A percentile compares a stretch with the other conserved stretches of the same genome.
Conservation (phyloP, 768 basidiomycete genomes). For the Tulasnella sp. region DNA sequence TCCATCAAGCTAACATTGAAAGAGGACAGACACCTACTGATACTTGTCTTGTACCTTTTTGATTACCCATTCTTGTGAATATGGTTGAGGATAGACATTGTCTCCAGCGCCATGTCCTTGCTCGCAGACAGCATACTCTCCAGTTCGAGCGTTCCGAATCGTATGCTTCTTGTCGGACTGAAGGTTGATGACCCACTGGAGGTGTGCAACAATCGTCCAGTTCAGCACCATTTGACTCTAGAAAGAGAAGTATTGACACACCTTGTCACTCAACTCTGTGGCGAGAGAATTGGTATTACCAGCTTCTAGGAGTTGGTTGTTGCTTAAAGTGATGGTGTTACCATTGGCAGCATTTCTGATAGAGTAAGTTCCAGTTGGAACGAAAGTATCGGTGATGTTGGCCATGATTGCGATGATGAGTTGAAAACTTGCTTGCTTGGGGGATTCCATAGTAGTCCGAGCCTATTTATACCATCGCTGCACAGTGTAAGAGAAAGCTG, state of each 20-base stretch:
- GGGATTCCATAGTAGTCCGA: too few relatives aligned
- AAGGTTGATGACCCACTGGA: neutral
- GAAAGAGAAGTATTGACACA: neutral
- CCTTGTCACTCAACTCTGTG: neutral
- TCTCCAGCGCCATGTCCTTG: neutral
- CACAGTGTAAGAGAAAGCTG: too few relatives aligned
- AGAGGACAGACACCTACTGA: too few relatives aligned
- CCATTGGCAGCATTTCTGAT: neutral
- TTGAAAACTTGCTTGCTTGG: too few relatives aligned
- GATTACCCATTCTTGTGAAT: neutral
- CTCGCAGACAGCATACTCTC: neutral
- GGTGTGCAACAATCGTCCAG: neutral
- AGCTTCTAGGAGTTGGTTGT: neutral
- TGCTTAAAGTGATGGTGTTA: neutral
- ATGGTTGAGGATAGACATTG: neutral
- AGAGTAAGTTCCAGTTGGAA: neutral
- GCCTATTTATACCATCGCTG: too few relatives aligned
- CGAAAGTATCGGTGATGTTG: neutral
- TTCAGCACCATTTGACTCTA: neutral
- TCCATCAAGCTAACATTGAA: too few relatives aligned
- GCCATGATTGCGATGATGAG: neutral
- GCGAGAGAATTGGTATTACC: neutral
- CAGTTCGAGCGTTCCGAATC: neutral
- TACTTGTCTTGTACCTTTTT: too few relatives aligned
- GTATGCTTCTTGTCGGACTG: neutral